phyloP scores from a whole-genome alignment of 2,329 filamentous ascomycete species.

The Aspergillus viridinutans region DNA sequence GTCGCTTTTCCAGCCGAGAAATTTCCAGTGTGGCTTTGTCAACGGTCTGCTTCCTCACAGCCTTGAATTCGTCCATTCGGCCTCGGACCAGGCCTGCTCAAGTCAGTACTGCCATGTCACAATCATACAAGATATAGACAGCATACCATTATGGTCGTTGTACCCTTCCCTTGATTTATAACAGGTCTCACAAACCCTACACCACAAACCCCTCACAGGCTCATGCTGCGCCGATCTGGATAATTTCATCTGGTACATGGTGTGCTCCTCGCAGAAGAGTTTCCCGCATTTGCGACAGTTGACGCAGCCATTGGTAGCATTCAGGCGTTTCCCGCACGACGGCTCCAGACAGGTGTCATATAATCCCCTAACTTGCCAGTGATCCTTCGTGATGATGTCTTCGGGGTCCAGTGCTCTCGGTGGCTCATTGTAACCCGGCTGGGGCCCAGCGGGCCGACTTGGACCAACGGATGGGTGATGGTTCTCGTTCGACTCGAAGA shows the following conservation, averaged over 20 bases:
- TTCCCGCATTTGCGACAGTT: constrained; percentile 92
- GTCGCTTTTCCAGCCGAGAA: constrained; percentile 81
- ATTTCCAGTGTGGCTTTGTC: constrained; percentile 85
- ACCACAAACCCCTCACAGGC: constrained; percentile 86
- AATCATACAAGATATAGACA: not conserved
- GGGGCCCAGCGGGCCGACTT: constrained; percentile 27
- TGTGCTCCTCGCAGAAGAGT: constrained; percentile 94
- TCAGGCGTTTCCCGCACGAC: constrained; percentile 73
- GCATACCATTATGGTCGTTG: constrained; percentile 69
- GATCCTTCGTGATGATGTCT: constrained; percentile 77
- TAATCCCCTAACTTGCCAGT: constrained; percentile 77
- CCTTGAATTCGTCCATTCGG: constrained; percentile 66
- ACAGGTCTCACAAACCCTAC: constrained; percentile 95
- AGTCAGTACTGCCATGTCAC: constrained; percentile 5
- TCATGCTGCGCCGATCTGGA: constrained; percentile 86
- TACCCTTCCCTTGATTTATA: constrained; percentile 96
- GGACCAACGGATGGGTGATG: constrained; percentile 38
- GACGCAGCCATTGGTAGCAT: constrained; percentile 73
- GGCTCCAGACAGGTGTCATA: constrained; percentile 85
- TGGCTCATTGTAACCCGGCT: constrained; percentile 29
- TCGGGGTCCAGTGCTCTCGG: constrained; percentile 66
- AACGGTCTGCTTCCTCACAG: constrained; percentile 69
- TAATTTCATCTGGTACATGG: constrained; percentile 99
- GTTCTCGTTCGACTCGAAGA: constrained; percentile 87
- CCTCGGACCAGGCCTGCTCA: constrained; percentile 59